Conservation (phyloP, 2,329 filamentous ascomycete species). For the Xylariaceae sp. region DNA sequence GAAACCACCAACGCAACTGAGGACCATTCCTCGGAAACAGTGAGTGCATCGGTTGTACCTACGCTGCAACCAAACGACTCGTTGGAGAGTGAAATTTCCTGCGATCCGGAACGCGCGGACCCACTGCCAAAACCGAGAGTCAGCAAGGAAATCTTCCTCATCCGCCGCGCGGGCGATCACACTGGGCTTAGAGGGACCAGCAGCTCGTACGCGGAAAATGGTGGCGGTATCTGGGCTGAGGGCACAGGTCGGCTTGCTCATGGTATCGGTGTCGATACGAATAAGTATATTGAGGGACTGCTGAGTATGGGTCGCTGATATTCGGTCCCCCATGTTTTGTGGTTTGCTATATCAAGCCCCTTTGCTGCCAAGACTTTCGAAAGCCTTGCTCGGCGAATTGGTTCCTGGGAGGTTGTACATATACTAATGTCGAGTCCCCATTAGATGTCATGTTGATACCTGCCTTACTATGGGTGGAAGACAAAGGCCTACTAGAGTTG, state of each 20-base stretch:
- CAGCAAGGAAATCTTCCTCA: conserved; percentile 67
- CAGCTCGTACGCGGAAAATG: conserved; percentile 43
- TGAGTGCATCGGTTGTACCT: not conserved
- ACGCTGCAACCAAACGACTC: conserved; percentile 25
- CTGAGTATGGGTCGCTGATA: conserved; percentile 59
- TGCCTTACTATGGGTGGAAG: too few relatives aligned
- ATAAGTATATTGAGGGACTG: conserved; percentile 75
- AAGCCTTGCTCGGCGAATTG: too few relatives aligned
- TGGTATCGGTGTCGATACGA: conserved; percentile 79
- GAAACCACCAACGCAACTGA: conserved; percentile 1
- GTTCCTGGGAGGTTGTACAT: too few relatives aligned
- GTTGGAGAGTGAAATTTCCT: conserved; percentile 15
- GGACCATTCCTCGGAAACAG: not conserved
- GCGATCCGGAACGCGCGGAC: not conserved
- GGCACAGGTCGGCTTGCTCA: conserved; percentile 69
- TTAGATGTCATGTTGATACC: too few relatives aligned
- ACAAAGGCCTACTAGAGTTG: too few relatives aligned
- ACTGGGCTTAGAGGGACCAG: conserved; percentile 43
- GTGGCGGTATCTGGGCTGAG: conserved; percentile 55
- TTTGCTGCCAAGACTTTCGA: too few relatives aligned
- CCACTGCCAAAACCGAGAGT: conserved; percentile 34
- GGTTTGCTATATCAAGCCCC: too few relatives aligned
- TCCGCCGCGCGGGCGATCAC: conserved; percentile 66
- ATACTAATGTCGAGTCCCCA: too few relatives aligned
- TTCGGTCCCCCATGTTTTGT: not conserved